Conservation (phyloP, 306 rosid genomes). For the Corylus avellana region DNA sequence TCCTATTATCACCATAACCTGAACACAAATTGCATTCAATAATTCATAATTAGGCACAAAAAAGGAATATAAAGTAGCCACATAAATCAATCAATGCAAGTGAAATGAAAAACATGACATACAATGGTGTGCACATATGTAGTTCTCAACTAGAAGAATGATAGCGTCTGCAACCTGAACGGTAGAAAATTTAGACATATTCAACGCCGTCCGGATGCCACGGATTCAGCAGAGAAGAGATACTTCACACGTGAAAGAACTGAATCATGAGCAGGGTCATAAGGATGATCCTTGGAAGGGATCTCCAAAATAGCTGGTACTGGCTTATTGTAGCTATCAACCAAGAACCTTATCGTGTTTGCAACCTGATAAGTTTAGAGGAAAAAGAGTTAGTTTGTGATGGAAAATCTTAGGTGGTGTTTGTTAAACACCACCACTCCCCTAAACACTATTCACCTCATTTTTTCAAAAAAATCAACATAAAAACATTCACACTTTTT, state of each 20-base stretch:
- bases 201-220: conserved; percentile 82
- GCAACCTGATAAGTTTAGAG: conserved; percentile 64
- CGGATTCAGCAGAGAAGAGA: conserved; percentile 85
- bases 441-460: too few species aligned
- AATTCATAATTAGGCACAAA: too few species aligned
- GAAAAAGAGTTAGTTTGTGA: conserved; percentile 10
- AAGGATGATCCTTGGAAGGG: conserved; percentile 95
- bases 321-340: conserved; percentile 88
- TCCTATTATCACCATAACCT: background rate
- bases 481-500: too few species aligned
- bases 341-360: conserved; percentile 88
- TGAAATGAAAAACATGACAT: conserved; percentile 3
- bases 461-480: too few species aligned
- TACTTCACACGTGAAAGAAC: conserved; percentile 90
- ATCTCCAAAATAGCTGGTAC: conserved; percentile 93
- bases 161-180: background rate
- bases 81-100: conserved; percentile 8
- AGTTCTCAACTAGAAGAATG: background rate
- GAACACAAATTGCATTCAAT: conserved; percentile 12
- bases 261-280: conserved; percentile 90
- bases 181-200: background rate
- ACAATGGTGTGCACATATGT: background rate
- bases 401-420: background rate
- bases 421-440: too few species aligned
- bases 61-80: conserved; percentile 14